Base-by-base conservation (phyloP, 768 basidiomycete genomes). In the Lentinula aciculospora region DNA sequence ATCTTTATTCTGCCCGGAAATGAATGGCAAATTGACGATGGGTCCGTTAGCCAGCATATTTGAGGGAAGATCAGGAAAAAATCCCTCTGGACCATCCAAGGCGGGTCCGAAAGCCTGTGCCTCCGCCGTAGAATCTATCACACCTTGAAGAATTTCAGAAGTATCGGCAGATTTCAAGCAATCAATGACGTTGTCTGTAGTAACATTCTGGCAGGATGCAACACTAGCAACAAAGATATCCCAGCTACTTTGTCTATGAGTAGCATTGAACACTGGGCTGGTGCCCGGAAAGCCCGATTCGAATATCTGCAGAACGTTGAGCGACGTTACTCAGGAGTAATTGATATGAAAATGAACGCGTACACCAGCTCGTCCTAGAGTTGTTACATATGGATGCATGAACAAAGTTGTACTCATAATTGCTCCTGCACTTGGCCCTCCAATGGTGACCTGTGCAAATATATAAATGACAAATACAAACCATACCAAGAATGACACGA, bases 361-460 rank as follows among this genome's bases (percentile, higher is more conserved):
- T 37, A 63, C 64, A 4, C 56, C 66, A n/a, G 61, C 64, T 60
- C 62, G 36, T 34, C 58, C 64, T 3, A 64, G 44, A 10, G 34
- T 36, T 1, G 54, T 9, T 23, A 71, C 57, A 21, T 54, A 45
- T 1, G 13, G 66, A 54, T 2, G 76, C 76, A 42, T 79, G 76
- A 34, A 69, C 68, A 32, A 71, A 58, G 73, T 77, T 78, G 48
- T 68, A 68, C 9, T 62, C 61, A 67, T 67, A 50, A 78, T 77
- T 19, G 82, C 78, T 7, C 83, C 82, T 7, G 82, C 83, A 39
- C 76, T 79, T 60, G 83, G 74, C 17, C 83, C 84, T 48, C 78
- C 77, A 25, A 79, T 65, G 1, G 80, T 82, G 1, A 84, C 80
- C 72, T 78, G 53, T 1, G 23, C 13, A n/a, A 12, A n/a, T 13